phyloP scores from a whole-genome alignment of 192 early-diverging fungal genomes.

The Anaeromyces robustus region DNA sequence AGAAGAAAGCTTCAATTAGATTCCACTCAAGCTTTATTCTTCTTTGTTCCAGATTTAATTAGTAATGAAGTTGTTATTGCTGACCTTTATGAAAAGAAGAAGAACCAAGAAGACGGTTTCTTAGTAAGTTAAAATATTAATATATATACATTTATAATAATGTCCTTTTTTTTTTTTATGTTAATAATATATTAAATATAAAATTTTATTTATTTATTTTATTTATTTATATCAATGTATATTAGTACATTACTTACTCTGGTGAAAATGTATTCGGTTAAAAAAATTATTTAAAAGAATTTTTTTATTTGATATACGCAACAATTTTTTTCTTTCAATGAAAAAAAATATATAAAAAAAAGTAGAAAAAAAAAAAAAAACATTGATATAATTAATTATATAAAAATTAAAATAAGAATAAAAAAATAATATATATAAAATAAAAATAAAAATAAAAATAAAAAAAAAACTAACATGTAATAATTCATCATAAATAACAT shows the following conservation, averaged over 20 bases:
- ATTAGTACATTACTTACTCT: background rate
- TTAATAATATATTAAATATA: background rate
- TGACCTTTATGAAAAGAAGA: background rate
- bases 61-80: background rate
- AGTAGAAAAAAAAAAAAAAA: no score
- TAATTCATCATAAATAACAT: no score
- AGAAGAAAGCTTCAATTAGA: background rate
- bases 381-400: no score
- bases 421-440: no score
- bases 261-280: background rate
- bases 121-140: background rate
- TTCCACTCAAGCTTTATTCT: background rate
- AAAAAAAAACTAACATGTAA: no score
- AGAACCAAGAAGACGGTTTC: background rate
- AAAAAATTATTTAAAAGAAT: background rate
- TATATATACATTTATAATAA: background rate
- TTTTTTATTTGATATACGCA: background rate
- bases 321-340: no score
- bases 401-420: no score
- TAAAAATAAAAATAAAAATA: no score
- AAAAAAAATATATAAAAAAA: background rate
- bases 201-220: background rate
- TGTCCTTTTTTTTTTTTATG: background rate
- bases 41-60: background rate
- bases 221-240: background rate